A percentile compares a stretch with the other conserved stretches of the same genome.
Conservation (phyloP, 805 yeast species). For the Pichia eremophila region DNA sequence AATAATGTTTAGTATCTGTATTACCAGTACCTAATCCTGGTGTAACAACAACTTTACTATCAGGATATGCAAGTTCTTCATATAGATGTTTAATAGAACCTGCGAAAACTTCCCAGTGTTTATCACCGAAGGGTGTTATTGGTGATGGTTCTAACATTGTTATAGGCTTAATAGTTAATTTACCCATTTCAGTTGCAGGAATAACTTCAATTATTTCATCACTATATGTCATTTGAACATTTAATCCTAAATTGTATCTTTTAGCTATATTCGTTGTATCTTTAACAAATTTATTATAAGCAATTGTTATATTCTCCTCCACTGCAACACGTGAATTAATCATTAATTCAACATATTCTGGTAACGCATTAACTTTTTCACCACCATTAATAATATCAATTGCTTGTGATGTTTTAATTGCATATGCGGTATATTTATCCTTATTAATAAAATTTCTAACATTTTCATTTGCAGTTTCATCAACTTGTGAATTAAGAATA, state of each 20-base stretch:
- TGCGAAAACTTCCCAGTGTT: constrained; percentile 33
- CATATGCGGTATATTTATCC: constrained; percentile 25
- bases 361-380: constrained; percentile 39
- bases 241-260: constrained; percentile 27
- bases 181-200: constrained; percentile 22
- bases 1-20: constrained; percentile 59
- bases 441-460: constrained; percentile 28
- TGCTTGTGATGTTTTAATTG: constrained; percentile 40
- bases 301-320: constrained; percentile 30
- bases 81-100: constrained; percentile 37
- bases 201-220: constrained; percentile 15
- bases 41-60: constrained; percentile 33
- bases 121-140: constrained; percentile 49
- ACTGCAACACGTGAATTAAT: constrained; percentile 40
- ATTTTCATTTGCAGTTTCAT: constrained; percentile 28
- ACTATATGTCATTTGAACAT: constrained; percentile 2
- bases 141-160: constrained; percentile 35
- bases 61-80: constrained; percentile 34
- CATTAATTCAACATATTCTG: constrained; percentile 35
- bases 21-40: constrained; percentile 60
- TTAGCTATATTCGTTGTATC: constrained; percentile 28
- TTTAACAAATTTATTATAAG: constrained; percentile 25
- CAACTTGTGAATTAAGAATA: constrained; percentile 31
- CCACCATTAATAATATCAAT: constrained; percentile 40
- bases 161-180: constrained; percentile 11